Evolutionary conservation across 2,329 filamentous ascomycete species (phyloP), one percentile per base, ranked within the genome.

Genomic region (Colletotrichum kahawae): DNA sequence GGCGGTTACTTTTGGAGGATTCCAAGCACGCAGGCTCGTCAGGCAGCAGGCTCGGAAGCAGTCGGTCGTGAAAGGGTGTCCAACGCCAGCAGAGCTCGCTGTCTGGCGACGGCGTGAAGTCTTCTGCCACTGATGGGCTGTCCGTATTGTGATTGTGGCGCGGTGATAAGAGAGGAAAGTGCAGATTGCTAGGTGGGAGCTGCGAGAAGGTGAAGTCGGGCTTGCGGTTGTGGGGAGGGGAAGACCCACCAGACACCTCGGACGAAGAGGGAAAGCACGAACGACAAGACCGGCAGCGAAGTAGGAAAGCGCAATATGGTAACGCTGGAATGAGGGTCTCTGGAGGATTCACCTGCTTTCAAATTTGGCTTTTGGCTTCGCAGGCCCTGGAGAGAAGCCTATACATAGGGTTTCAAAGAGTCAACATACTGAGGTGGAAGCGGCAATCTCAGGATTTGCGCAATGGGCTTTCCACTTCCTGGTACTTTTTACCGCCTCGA

Each of bases 101-200:
- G 21, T 12, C 43, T 4, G n/a, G 43, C 0, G 2, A 48, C 43
- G 9, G 0, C 43, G n/a, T n/a, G n/a, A 13, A 21, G 0, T 43
- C 0, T 43, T 10, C 43, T 21, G 13, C 43, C 10, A 21, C 13
- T 21, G 43, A n/a, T 0, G 12, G 43, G 9, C 0, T 21, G 43
- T 1, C 10, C 43, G 10, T 48, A n/a, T 48, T 48, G n/a, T 48
- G 12, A 0, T n/a, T 48, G 0, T 21, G 43, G 43, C 12, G 0
- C 13, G 43, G n/a, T 48, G 10, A 9, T n/a, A 18, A 18, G 43
- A 48, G 0, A 48, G 43, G n/a, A 48, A 48, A 48, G 38, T 1
- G 38, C 24, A 24, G 24, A 24, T 3, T 24, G 24, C 24, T 24
- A 0, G 0, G 3, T 43, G 16, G 18, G 38, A 43, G 38, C 18